Evolutionary conservation across 2,329 filamentous ascomycete species (phyloP), one percentile per base, ranked within the genome.

Genomic region (Aspergillus pseudotamarii): DNA sequence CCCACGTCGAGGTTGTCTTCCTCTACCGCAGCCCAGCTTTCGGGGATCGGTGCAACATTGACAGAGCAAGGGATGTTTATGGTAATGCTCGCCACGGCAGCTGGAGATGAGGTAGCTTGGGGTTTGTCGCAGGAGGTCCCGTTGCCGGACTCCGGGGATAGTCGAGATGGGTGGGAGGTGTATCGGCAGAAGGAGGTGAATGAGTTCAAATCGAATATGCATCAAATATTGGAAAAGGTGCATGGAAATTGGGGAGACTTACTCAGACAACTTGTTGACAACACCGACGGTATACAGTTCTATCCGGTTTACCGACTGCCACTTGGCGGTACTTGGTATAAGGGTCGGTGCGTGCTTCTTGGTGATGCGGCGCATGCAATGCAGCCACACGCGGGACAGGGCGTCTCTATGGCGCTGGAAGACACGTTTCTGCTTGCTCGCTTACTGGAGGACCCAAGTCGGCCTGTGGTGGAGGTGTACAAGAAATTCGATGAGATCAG

Each of bases 331-430:
- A 62, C 54, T 10, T 79, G 77, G 78, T 71, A 56, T 23, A 73
- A 65, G 16, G 60, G 61, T 2, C 72, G 81, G 1, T 78, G 83
- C 4, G 73, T 74, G 1, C 53, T 77, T 34, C 57, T 76, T 8
- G 75, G 75, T 0, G 75, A 77, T 59, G 74, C 75, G 12, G 75
- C 71, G 3, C 74, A 76, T 66, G 74, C 74, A 0, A 75, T 75
- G 72, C 68, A 66, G n/a, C 73, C 75, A 6, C 74, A 76, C 67
- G 79, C 79, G 1, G 83, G 84, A 2, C 84, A 86, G 70, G 85
- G 85, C 0, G 80, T 82, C 0, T 82, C 80, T 11, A 84, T 86
- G 75, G 84, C 82, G 0, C 64, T 86, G n/a, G 84, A 87, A 66
- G 85, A 86, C 66, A 66, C 65, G 0, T 73, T 73, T 48, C 57